Conservation (phyloP, 139 green algal species). For the Tetraselmis chui region DNA sequence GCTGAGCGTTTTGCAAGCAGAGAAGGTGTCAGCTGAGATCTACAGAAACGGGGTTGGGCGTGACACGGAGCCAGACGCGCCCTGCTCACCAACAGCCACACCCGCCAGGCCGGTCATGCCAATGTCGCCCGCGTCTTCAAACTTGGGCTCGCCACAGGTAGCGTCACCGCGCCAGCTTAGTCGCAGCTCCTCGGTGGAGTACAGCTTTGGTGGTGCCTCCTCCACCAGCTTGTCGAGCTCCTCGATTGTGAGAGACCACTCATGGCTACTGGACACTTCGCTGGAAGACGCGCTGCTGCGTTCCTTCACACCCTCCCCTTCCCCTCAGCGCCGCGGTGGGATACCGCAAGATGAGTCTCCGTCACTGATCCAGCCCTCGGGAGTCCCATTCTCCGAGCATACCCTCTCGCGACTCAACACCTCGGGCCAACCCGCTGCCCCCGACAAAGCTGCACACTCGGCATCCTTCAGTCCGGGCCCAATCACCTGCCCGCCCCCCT, state of each 20-base stretch:
- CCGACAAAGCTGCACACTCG: background rate
- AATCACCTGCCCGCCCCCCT: background rate
- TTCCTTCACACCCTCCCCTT: background rate
- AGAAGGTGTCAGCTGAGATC: background rate
- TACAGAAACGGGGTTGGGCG: background rate
- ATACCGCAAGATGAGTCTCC: background rate
- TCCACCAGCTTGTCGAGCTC: background rate
- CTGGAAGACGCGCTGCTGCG: background rate
- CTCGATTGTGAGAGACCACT: background rate
- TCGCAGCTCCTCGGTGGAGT: background rate
- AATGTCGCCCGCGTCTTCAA: background rate
- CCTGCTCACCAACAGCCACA: too few species aligned
- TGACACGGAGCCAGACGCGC: background rate
- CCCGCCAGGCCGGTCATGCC: background rate
- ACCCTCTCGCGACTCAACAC: background rate
- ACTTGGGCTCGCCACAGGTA: background rate
- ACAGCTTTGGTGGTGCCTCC: background rate
- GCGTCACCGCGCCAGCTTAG: background rate
- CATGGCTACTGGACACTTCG: background rate
- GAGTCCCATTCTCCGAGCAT: background rate
- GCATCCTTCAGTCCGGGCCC: background rate
- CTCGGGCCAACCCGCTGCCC: too few species aligned
- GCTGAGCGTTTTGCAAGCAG: background rate
- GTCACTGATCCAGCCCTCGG: background rate
- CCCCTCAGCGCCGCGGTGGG: background rate